Base-by-base conservation (phyloP, 73 alveolate species). In the Tetrahymena elliotti region DNA sequence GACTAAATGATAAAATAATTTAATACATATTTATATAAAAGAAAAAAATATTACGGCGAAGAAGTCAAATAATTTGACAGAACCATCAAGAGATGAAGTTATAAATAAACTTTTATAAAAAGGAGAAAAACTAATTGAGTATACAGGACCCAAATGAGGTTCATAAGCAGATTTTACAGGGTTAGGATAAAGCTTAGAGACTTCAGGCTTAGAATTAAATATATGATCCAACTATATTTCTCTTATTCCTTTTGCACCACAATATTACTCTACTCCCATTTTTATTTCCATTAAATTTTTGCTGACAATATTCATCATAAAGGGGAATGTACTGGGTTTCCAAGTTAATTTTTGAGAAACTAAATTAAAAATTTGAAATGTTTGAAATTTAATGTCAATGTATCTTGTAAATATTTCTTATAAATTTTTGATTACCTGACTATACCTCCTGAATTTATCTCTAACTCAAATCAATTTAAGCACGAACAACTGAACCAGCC, bases 121-220 rank as follows among this genome's bases (percentile, higher is more conserved):
- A 33, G 98, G 99, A 33, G 99, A 97, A 36, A 95, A 93, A 83
- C 95, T 41, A 6, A 97, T 93, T 0, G 95, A 53, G 22, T 84
- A 84, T 13, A 96, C 98, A 4, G 98, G 97, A 12, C 99, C 99
- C 5, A 94, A 92, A 93, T 97, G 99, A 92, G 96, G 95, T 93
- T 97, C 99, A 93, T 95, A 97, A 10, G 97, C 97, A 93, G 96
- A 93, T 13, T 94, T 94, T 83, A 97, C 88, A 12, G 99, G 99
- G 33, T 97, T 95, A 4, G 97, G 93, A 93, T 93, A 97, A 92
- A 97, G 92, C 34, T 93, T 93, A 37, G 96, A 95, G 4, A 97
- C 92, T 88, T 97, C 98, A 24, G 99, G 99, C 88, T 97, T 97
- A 2, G 99, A 95, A 93, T 93, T 92, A 92, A 93, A 95, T 15